Percentiles rank a stretch among this genome's conserved stretches.
phyloP scores from a whole-genome alignment of 2,329 filamentous ascomycete species.

The Cercospora beticola region DNA sequence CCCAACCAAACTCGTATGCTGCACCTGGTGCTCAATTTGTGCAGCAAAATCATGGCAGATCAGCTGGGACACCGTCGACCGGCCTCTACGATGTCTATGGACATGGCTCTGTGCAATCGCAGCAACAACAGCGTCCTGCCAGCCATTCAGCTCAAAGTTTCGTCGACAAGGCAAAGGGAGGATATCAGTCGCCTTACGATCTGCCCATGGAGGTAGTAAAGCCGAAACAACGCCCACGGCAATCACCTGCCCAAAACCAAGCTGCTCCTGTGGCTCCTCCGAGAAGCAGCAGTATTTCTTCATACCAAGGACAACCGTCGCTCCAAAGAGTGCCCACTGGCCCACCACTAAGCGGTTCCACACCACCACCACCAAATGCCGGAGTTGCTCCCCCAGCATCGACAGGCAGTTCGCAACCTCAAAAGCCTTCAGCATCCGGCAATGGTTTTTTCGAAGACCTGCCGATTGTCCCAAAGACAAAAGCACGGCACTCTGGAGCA shows the following conservation, averaged over 20 bases:
- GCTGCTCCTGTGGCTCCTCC: slow-evolving; percentile 50
- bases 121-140: slow-evolving; percentile 49
- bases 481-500: slow-evolving; percentile 30
- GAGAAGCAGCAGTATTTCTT: slow-evolving; percentile 58
- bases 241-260: slow-evolving; percentile 27
- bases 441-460: slow-evolving; percentile 52
- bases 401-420: slow-evolving; percentile 10
- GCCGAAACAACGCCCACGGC: slow-evolving; percentile 55
- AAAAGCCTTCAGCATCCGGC: slow-evolving; percentile 28
- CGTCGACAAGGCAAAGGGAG: slow-evolving; percentile 82
- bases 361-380: slow-evolving; percentile 43
- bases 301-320: slow-evolving; percentile 13
- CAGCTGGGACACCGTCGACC: slow-evolving; percentile 36
- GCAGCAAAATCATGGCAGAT: slow-evolving; percentile 29
- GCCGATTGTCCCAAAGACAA: slow-evolving; percentile 46
- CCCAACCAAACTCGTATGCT: slow-evolving; percentile 26
- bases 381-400: slow-evolving; percentile 29
- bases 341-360: slow-evolving; percentile 28
- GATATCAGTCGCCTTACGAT: slow-evolving; percentile 93
- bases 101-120: slow-evolving; percentile 22
- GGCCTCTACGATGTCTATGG: slow-evolving; percentile 37
- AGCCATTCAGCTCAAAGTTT: slow-evolving; percentile 69
- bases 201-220: slow-evolving; percentile 84
- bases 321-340: slow-evolving; percentile 14
- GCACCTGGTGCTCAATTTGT: slow-evolving; percentile 24